Evolutionary conservation across 2,329 filamentous ascomycete species (phyloP).

Genomic region (Xylaria hypoxylon): DNA sequence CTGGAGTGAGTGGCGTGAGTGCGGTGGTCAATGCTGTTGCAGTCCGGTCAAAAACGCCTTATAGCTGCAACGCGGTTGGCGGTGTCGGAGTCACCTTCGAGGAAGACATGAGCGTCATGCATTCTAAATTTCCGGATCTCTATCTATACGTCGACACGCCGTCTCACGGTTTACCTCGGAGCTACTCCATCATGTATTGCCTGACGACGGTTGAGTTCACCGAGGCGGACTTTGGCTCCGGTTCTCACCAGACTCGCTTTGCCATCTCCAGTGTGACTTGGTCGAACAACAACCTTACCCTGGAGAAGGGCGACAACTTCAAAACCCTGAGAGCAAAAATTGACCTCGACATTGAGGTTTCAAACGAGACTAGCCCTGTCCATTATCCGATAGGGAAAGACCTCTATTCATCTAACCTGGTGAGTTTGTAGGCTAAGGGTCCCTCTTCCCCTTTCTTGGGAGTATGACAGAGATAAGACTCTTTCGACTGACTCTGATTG

Average conservation of each 20-base stretch:
- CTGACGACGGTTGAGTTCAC: slow-evolving; percentile 24
- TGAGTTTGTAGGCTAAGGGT: background rate
- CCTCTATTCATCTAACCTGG: slow-evolving; percentile 24
- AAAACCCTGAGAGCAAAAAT: slow-evolving; percentile 22
- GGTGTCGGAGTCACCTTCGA: slow-evolving; percentile 27
- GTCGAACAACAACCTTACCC: slow-evolving; percentile 31
- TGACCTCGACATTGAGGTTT: slow-evolving; percentile 31
- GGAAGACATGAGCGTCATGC: slow-evolving; percentile 32
- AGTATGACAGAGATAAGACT: background rate
- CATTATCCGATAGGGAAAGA: slow-evolving; percentile 36
- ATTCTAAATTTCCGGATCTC: slow-evolving; percentile 33
- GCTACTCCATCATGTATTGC: slow-evolving; percentile 33
- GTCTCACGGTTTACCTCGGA: slow-evolving; percentile 34
- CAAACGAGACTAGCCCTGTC: slow-evolving; percentile 31
- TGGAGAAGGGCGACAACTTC: slow-evolving; percentile 34
- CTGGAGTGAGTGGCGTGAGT: slow-evolving; percentile 17
- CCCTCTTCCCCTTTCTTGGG: background rate
- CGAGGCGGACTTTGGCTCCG: slow-evolving; percentile 31
- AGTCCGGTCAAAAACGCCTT: slow-evolving; percentile 32
- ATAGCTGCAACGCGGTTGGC: slow-evolving; percentile 32
- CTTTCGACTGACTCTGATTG: background rate
- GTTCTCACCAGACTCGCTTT: slow-evolving; percentile 28
- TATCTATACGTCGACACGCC: slow-evolving; percentile 31
- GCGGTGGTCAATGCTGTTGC: slow-evolving; percentile 25
- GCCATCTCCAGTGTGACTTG: slow-evolving; percentile 34